Evolutionary conservation across 2,329 filamentous ascomycete genomes (phyloP), one percentile per base, ranked within the genome.

Genomic region (Colletotrichum noveboracense): DNA sequence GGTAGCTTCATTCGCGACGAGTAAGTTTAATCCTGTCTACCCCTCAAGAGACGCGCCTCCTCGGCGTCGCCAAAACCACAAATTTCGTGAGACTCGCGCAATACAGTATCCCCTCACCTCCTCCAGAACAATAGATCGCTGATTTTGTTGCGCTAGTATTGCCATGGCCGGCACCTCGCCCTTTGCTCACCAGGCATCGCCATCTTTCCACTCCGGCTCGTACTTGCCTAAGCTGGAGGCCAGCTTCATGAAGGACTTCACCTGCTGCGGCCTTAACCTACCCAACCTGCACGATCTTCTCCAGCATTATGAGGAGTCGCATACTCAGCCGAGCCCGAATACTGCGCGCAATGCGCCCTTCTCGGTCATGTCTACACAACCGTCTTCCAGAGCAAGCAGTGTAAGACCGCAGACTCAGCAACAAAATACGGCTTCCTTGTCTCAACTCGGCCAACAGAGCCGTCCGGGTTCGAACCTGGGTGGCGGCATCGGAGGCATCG

Each of bases 1-100:
- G 96, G 96, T 77, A 98, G 96, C 82, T 98, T 97, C 89, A 97
- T 99, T 85, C 91, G 95, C 85, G 96, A 99, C 87, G 97, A 99
- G 97, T 99, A 92, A 92, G 96, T 65, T 75, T 76, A 69, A 74
- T 77, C 76, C 68, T 77, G 79, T 76, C 78, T 36, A 58, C 79
- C 80, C 62, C 61, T 56, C 56, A 12, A 55, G 21, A 58, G 70
- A 56, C 21, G 26, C 38, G 38, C 9, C 38, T 69, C 30, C 21
- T 28, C 36, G 61, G 52, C 55, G 9, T 68, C 16, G 43, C 43
- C 56, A 24, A 48, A 38, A 48, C 58, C 48, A 18, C 43, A 38
- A 56, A 43, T 68, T 38, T 43, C n/a, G 43, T 52, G 43, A 52
- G n/a, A 52, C 43, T 21, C n/a, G 43, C 10, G 43, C 43, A 52